A percentile compares a stretch with the other conserved stretches of the same genome.
Conservation (phyloP, 164 flowering plant genomes). For the Cinnamomum micranthum region DNA sequence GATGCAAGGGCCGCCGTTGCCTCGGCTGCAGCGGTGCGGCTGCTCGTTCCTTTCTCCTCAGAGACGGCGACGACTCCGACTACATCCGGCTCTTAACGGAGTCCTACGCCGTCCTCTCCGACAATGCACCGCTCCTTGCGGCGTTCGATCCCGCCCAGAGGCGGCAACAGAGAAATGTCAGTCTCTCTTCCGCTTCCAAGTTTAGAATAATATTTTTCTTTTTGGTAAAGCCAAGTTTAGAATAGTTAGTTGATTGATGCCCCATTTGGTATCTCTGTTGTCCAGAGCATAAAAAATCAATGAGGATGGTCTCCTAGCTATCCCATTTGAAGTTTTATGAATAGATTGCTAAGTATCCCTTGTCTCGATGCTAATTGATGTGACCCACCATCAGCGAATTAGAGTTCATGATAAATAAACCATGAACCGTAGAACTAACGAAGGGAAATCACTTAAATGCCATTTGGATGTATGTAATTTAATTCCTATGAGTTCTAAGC, state of each 20-base stretch:
- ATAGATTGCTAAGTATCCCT: too few species aligned
- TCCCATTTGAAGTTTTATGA: background rate
- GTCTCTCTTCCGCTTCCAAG: background rate
- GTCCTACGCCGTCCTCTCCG: slow-evolving; percentile 47
- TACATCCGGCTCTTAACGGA: slow-evolving; percentile 39
- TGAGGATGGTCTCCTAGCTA: background rate
- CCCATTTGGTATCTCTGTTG: background rate
- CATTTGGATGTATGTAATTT: too few species aligned
- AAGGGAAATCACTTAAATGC: too few species aligned
- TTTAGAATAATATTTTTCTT: background rate
- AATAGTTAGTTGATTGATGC: background rate
- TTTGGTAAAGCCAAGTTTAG: background rate
- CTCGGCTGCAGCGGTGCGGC: slow-evolving; percentile 28
- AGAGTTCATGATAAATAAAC: too few species aligned
- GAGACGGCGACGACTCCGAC: slow-evolving; percentile 39
- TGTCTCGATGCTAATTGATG: too few species aligned
- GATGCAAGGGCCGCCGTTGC: slow-evolving; percentile 37
- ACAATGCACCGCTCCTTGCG: slow-evolving; percentile 29
- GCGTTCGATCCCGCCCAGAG: slow-evolving; percentile 17
- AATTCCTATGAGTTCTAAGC: too few species aligned
- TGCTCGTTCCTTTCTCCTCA: slow-evolving; percentile 32
- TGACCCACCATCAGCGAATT: too few species aligned
- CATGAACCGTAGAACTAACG: too few species aligned
- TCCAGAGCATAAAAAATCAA: background rate
- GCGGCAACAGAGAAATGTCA: slow-evolving; percentile 49